Evolutionary conservation across 176 grass and related monocot species (phyloP), one percentile per base, ranked within the genome.

Genomic region (Rhynchospora pubera): DNA sequence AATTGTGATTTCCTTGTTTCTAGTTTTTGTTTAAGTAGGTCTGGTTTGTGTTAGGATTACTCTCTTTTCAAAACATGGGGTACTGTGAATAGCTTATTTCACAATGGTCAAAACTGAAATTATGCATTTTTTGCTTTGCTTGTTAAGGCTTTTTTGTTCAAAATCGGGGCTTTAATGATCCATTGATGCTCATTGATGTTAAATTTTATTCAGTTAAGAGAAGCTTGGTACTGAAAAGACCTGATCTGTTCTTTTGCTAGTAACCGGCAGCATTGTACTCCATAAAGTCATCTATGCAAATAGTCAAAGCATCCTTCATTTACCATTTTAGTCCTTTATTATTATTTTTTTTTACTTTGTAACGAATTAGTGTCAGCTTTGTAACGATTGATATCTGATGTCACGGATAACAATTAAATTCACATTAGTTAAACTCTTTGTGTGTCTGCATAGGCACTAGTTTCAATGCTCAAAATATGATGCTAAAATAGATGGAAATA

Each of bases 1-100:
- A 77, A 30, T 93, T 89, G 79, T 34, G 80, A 79, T 53, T 52
- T 22, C 70, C 14, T 9, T 65, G 1, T 64, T 16, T 83, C 22
- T 57, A 9, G 5, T 0, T 70, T 50, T 22, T 75, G 6, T 75
- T 52, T 52, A 15, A 61, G 18, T 61, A 61, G 58, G 2, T 61
- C 16, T n/a, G 1, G 2, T 61, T 39, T 39, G 3, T 3, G 34
- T 39, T 39, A 39, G 34, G 34, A 39, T 39, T 2, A 3, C 34
- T 39, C 2, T 39, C 34, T 2, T 39, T 39, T 3, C 34, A 39
- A 39, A 39, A 0, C 2, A 39, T 39, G 2, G 34, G 34, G 34
- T 39, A 39, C 34, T 39, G 2, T 39, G 0, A 39, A 5, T 39
- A 39, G 34, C 34, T n/a, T 68, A 44, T 43, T 42, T 44, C 21